Evolutionary conservation across 441 rosid species (phyloP), one percentile per base, ranked within the genome.

Genomic region (Bocquillonia castaneifolia): DNA sequence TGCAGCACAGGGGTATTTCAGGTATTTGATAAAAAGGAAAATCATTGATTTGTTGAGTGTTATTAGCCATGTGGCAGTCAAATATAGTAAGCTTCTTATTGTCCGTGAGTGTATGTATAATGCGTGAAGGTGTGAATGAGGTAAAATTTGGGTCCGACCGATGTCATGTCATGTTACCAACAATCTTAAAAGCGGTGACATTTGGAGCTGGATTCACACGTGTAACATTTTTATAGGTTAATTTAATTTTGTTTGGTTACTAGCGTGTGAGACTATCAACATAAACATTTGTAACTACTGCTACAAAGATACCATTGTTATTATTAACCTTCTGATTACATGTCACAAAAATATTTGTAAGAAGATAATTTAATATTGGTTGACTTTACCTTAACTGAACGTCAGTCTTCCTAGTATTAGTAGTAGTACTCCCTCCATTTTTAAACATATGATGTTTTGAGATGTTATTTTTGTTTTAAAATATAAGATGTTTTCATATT

Each of bases 21-120:
- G 79, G 73, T 26, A 68, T 36, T 66, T 48, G 0, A 0, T 0
- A 2, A 42, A 10, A 47, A 54, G n/a, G 22, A 55, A 67, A 84
- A 82, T 84, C 81, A 84, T 81, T 82, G 76, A 69, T 56, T 22
- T 59, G 76, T 70, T 60, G 36, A 62, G 61, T 22, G 64, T 10
- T 45, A 44, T 23, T 6, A 26, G 61, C 10, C 73, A 70, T 78
- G 81, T 80, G 80, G 77, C 62, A 54, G 67, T 53, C 60, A 2
- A 1, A 13, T 34, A 67, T 59, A 62, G 63, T 9, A 1, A 14
- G 60, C 18, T 58, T 56, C 12, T 22, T 20, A 28, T 26, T n/a
- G 45, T 15, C 40, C 31, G 0, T 56, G 13, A 5, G 32, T 56
- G 60, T 56, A 40, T 37, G 60, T n/a, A 3, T 29, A 59, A n/a